Percentiles rank a stretch among this genome's conserved stretches.
phyloP scores from a whole-genome alignment of 345 rosid genomes.

The Nephelium lappaceum region DNA sequence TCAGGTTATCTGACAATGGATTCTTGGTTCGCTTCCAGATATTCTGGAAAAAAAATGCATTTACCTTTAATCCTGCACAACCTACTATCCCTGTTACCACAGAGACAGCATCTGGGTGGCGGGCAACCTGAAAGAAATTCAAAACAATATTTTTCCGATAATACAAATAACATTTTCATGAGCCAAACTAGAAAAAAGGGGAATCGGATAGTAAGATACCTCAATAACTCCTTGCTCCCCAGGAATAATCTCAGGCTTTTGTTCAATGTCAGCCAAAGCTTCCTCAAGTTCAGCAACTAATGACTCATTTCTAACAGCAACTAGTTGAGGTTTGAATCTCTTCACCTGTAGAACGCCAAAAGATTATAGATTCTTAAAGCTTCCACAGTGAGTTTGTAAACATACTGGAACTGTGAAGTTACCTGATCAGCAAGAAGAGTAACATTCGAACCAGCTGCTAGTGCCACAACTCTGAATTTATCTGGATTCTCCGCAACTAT shows the following conservation, averaged over 20 bases:
- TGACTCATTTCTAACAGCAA: conserved; percentile 79
- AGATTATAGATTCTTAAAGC: conserved; percentile 13
- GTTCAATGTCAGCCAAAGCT: conserved; percentile 76
- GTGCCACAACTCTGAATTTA: conserved; percentile 85
- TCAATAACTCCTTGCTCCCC: conserved; percentile 94
- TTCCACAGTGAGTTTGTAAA: neutral
- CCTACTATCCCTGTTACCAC: conserved; percentile 98
- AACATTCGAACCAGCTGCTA: conserved; percentile 96
- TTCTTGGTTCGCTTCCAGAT: conserved; percentile 6
- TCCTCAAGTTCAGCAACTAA: conserved; percentile 74
- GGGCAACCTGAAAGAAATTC: conserved; percentile 68
- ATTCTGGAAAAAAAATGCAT: neutral
- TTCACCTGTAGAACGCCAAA: conserved; percentile 57
- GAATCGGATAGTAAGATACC: conserved; percentile 40
- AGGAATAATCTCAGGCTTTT: conserved; percentile 89
- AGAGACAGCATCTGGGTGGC: conserved; percentile 86
- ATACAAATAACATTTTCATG: conserved; percentile 3
- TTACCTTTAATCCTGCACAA: conserved; percentile 94
- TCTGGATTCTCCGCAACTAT: conserved; percentile 90
- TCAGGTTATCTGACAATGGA: neutral
- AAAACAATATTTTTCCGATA: conserved; percentile 16
- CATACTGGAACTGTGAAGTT: neutral
- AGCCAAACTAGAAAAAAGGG: conserved; percentile 11
- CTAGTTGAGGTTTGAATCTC: conserved; percentile 84
- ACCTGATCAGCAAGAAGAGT: conserved; percentile 97